Base-by-base conservation (phyloP, 2,329 filamentous ascomycete species). In the Aspergillus cejpii region DNA sequence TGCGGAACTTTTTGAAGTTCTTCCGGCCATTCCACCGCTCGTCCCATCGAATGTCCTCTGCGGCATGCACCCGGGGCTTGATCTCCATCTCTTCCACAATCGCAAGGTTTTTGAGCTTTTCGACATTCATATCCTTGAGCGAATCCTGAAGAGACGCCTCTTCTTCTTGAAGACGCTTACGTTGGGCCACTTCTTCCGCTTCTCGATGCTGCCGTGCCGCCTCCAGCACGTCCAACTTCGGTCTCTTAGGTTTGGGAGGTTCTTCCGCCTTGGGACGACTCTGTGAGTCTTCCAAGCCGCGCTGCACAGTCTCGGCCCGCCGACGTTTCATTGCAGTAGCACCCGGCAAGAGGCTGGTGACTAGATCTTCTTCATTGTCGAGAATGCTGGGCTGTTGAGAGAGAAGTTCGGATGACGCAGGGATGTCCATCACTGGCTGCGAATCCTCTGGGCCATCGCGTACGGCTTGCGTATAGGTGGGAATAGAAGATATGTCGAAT, bases 21-120 rank as follows among this genome's bases (percentile, higher is more conserved):
- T 88, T 91, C 34, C 91, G 78, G 0, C 91, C 92, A 61, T 96
- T 94, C 92, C 92, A 98, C 29, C 76, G 76, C 1, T 87, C 81
- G 53, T 96, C 80, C 90, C 91, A 96, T 31, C 87, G 76, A 4
- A 82, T 79, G 14, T 75, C 67, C 26, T 64, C 65, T 49, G 41
- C 56, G 56, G 57, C 53, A 54, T 50, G 49, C 42, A 50, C 33
- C 58, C 57, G 59, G 53, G 50, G 59, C 44, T 19, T 76, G 0
- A 96, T 62, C 6, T 84, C 75, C 67, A 94, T 86, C 51, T 84
- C 78, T 59, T 92, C 87, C 1, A 94, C 77, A 12, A 89, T 79
- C 2, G 85, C 84, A 2, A 94, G 71, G 11, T 83, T 80, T 20
- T 82, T 81, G 49, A 95, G 82, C 33, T 84, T 78, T 1, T 80